Evolutionary conservation across 2,329 filamentous ascomycete genomes (phyloP).

Genomic region (Diaporthe helianthi): DNA sequence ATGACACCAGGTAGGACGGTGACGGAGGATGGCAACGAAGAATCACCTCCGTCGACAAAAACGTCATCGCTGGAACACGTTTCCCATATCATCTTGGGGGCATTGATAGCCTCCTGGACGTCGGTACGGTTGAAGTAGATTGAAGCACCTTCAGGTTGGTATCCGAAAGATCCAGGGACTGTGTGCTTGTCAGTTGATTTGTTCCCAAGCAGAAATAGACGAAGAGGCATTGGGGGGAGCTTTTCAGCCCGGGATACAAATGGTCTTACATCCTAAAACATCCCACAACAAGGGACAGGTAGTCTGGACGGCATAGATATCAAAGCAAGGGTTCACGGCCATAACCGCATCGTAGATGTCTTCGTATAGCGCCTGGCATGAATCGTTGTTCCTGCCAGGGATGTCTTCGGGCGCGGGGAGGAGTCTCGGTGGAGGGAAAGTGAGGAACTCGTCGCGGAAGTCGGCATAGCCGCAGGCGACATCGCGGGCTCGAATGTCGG

Average conservation of each 20-base stretch:
- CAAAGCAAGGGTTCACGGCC: conserved; percentile 77
- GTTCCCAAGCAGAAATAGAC: background rate
- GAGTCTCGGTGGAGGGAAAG: conserved; percentile 70
- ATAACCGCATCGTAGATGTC: conserved; percentile 61
- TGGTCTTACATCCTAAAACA: conserved; percentile 61
- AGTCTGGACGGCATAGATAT: conserved; percentile 75
- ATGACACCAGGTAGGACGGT: conserved; percentile 68
- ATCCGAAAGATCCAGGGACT: conserved; percentile 68
- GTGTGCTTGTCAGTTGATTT: conserved; percentile 5
- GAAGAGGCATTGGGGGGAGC: background rate
- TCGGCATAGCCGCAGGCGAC: conserved; percentile 68
- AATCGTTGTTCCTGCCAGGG: conserved; percentile 48
- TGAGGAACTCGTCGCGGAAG: conserved; percentile 66
- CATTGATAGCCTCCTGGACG: conserved; percentile 60
- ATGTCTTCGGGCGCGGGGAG: conserved; percentile 54
- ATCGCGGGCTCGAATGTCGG: conserved; percentile 57
- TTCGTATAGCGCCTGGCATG: conserved; percentile 64
- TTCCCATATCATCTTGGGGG: conserved; percentile 53
- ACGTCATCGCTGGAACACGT: conserved; percentile 56
- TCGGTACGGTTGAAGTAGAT: conserved; percentile 77
- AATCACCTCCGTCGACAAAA: conserved; percentile 46
- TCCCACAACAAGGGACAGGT: conserved; percentile 77
- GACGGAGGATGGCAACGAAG: conserved; percentile 27
- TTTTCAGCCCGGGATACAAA: background rate
- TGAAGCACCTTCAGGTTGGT: conserved; percentile 65